Conservation (phyloP, 768 basidiomycete genomes). For the Panellus pusillus region DNA sequence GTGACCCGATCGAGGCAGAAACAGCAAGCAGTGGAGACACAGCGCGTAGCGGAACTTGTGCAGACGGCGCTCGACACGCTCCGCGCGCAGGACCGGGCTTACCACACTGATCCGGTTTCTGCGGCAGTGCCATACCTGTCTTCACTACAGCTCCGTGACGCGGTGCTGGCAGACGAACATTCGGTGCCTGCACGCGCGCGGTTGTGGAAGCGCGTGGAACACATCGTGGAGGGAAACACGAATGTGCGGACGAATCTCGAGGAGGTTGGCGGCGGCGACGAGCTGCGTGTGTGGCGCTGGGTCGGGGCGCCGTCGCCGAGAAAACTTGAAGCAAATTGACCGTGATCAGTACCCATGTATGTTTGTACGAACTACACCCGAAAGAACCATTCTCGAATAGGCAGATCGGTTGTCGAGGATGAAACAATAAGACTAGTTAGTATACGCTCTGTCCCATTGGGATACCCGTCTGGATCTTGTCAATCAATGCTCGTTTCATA, state of each 20-base stretch:
- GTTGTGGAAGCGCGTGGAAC: constrained; percentile 83
- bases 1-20: constrained; percentile 44
- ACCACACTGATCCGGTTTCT: constrained; percentile 79
- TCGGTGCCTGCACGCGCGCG: constrained; percentile 63
- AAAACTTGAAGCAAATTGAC: neutral
- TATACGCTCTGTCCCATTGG: constrained; percentile 42
- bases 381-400: constrained; percentile 10
- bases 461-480: constrained; percentile 76
- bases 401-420: constrained; percentile 4
- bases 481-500: constrained; percentile 91
- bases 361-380: neutral
- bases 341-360: neutral
- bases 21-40: constrained; percentile 55
- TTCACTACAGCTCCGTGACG: constrained; percentile 84
- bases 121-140: constrained; percentile 77
- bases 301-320: constrained; percentile 48
- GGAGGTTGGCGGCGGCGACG: constrained; percentile 83
- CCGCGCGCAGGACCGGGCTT: constrained; percentile 78
- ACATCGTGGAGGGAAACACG: constrained; percentile 84
- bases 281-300: constrained; percentile 91
- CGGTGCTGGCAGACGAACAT: constrained; percentile 79
- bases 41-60: constrained; percentile 71
- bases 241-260: constrained; percentile 86
- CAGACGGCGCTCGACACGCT: constrained; percentile 78
- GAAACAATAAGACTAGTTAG: constrained; percentile 1